Conservation (phyloP, 129 eudicot genomes). For the Flaveria brownii region DNA sequence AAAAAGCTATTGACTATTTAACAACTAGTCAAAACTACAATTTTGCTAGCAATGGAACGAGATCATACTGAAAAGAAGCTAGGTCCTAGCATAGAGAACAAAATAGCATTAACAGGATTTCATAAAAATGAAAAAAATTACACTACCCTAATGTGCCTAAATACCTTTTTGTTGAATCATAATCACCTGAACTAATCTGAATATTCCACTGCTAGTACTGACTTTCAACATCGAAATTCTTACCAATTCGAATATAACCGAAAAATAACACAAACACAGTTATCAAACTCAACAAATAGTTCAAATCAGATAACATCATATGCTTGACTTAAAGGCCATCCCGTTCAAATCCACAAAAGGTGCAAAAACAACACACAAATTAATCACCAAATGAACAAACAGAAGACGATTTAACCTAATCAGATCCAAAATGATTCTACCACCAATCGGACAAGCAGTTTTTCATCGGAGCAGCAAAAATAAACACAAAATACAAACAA, state of each 20-base stretch:
- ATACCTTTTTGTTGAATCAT: neutral
- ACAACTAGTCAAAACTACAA: neutral
- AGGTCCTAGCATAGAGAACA: constrained; percentile 7
- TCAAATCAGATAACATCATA: neutral
- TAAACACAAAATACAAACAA: neutral
- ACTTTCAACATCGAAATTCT: neutral
- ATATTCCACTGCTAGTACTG: neutral
- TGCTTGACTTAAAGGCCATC: neutral
- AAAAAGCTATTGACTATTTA: neutral
- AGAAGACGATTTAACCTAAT: neutral
- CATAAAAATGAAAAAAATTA: too few relatives aligned
- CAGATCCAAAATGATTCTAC: neutral
- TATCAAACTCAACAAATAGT: neutral
- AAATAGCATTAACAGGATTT: too few relatives aligned
- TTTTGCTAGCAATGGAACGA: neutral
- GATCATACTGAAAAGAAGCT: neutral
- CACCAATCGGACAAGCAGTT: neutral
- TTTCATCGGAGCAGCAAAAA: neutral
- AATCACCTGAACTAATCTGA: neutral
- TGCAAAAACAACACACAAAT: neutral
- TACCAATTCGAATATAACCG: neutral
- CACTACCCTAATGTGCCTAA: neutral
- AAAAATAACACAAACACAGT: neutral
- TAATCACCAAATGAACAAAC: neutral
- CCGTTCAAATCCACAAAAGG: constrained; percentile 10